Conservation (phyloP, 2,329 filamentous ascomycete species). For the Cytospora leucostoma region DNA sequence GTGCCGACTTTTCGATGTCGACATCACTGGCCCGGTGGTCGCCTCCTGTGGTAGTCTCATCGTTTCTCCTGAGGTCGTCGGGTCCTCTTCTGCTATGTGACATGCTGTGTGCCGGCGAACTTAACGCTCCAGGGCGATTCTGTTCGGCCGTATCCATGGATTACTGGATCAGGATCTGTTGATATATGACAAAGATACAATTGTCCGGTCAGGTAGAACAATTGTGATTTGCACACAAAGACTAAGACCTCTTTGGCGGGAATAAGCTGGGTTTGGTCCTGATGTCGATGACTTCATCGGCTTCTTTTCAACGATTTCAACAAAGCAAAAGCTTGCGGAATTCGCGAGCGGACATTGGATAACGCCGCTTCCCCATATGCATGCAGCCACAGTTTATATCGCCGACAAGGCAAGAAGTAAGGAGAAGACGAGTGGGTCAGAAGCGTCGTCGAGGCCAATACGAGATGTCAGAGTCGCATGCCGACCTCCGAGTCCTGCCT, state of each 20-base stretch:
- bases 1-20: constrained; percentile 12
- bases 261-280: background rate
- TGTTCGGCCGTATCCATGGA: background rate
- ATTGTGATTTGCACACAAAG: too few species aligned
- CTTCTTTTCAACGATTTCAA: background rate
- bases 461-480: background rate
- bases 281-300: background rate
- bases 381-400: background rate
- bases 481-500: too few species aligned
- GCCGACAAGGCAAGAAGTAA: background rate
- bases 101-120: background rate
- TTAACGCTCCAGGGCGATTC: background rate
- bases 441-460: background rate
- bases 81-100: background rate
- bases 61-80: background rate
- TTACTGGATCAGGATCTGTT: background rate
- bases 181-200: background rate
- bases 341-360: background rate
- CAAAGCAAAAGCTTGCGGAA: background rate
- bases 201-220: background rate
- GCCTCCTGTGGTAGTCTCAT: background rate
- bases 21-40: background rate
- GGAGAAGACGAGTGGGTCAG: background rate
- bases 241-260: too few species aligned
- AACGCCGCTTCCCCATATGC: background rate